These are phyloP conservation scores for Phanerochaete carnosa DNA, from an alignment of 768 basidiomycete species.

Conservation along the genomic window DNA sequence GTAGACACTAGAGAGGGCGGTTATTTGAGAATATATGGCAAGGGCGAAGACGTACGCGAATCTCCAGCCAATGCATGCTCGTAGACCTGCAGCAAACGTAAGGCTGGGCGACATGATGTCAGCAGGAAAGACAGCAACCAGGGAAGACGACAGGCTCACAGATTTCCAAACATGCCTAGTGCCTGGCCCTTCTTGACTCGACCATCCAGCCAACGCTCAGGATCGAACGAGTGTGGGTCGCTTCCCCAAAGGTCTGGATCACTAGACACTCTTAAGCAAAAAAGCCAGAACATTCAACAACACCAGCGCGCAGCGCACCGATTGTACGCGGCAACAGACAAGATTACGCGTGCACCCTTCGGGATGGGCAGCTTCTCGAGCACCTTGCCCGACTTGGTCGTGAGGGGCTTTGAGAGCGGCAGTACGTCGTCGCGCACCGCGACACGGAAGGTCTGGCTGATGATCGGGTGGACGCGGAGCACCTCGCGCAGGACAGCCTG, in stretches of 20 bases:
- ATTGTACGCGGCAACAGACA: slow-evolving; percentile 30
- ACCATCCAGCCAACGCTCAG: slow-evolving; percentile 25
- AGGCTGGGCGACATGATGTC: slow-evolving; percentile 8
- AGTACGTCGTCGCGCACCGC: slow-evolving; percentile 30
- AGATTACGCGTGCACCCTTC: slow-evolving; percentile 20
- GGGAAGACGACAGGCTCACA: slow-evolving; percentile 32
- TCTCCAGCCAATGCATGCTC: slow-evolving; percentile 23
- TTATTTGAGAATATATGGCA: not conserved
- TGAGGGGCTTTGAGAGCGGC: slow-evolving; percentile 29
- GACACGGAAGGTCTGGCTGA: slow-evolving; percentile 21
- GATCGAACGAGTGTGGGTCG: slow-evolving; percentile 28
- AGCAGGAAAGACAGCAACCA: not conserved
- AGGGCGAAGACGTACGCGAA: slow-evolving; percentile 13
- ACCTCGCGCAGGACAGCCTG: slow-evolving; percentile 31
- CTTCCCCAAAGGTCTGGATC: slow-evolving; percentile 29
- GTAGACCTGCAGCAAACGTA: slow-evolving; percentile 23
- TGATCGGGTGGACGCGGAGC: slow-evolving; percentile 31
- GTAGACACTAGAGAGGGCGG: slow-evolving; percentile 15
- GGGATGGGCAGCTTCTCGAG: slow-evolving; percentile 23
- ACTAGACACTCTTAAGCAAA: slow-evolving; percentile 10
- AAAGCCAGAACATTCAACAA: not conserved
- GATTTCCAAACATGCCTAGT: slow-evolving; percentile 44
- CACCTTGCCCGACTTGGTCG: slow-evolving; percentile 21
- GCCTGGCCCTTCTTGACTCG: slow-evolving; percentile 35
- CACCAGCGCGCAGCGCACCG: slow-evolving; percentile 20